Base-by-base conservation (phyloP, 805 yeast genomes). In the Kluyveromyces starmeri region DNA sequence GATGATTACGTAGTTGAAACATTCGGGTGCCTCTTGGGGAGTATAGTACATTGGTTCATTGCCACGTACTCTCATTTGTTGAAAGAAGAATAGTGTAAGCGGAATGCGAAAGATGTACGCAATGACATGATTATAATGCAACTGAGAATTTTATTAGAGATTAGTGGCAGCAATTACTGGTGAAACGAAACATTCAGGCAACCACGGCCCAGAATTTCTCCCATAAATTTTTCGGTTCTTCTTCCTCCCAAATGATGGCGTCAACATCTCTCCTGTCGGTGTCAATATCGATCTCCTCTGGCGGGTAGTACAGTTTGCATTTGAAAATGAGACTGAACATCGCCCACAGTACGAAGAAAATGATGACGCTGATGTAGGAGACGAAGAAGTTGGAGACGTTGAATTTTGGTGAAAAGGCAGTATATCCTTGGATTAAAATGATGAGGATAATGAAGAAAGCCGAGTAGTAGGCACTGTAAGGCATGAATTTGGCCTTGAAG, bases 401-500 rank as follows among this genome's bases (percentile, higher is more conserved):
- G 47, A 79, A 61, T 18, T 52, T 56, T 8, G 55, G 58, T 36
- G 73, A 73, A 59, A 83, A 83, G 1, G 73, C 71, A 2, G 68
- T 56, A 55, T 70, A 83, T 24, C 94, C 94, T 58, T 84, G 88
- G 41, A 83, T 65, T 41, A 83, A 65, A 18, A 72, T 70, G 50
- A 84, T 70, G 19, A 79, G 43, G 10, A 66, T 54, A 43, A 78
- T 65, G 44, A 71, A 64, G 35, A 66, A 58, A 4, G 73, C 58
- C 3, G 85, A 72, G 47, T 80, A 78, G 58, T 73, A 76, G 2
- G 88, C 83, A 40, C 64, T 58, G 42, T 53, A 70, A 3, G 94
- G 92, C 76, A 78, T 79, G 37, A 68, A 65, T n/a, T 50, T 51
- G 7, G 92, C 88, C 55, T 78, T 80, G 66, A 68, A 84, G 7